These are phyloP conservation scores for Phytophthora hybrid DNA, from an alignment of 352 stramenopile genomes.

Conservation along the genomic window DNA sequence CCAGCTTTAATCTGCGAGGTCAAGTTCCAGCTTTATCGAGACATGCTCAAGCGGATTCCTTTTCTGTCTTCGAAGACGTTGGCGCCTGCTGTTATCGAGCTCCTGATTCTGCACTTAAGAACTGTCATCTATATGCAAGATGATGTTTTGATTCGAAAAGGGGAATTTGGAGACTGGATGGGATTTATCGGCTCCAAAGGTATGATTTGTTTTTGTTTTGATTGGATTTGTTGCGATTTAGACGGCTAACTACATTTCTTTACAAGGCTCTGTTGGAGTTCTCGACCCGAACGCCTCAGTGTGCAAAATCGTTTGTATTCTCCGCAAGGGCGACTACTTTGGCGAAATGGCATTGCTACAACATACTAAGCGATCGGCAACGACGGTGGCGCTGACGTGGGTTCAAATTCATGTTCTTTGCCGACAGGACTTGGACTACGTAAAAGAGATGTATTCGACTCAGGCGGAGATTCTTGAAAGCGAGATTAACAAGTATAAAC, in stretches of 20 bases:
- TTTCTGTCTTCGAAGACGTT: constrained; percentile 74
- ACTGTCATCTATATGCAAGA: constrained; percentile 88
- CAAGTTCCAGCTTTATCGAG: constrained; percentile 80
- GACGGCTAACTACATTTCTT: constrained; percentile 18
- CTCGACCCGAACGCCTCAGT: constrained; percentile 59
- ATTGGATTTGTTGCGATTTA: no score
- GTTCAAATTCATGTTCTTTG: constrained; percentile 79
- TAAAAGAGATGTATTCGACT: constrained; percentile 67
- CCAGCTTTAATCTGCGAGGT: constrained; percentile 76
- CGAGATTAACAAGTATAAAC: constrained; percentile 74
- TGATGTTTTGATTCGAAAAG: constrained; percentile 79
- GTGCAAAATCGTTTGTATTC: constrained; percentile 68
- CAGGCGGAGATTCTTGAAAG: constrained; percentile 66
- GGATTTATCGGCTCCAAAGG: constrained; percentile 60
- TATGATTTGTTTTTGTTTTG: no score
- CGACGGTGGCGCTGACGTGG: constrained; percentile 71
- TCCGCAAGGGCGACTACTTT: constrained; percentile 74
- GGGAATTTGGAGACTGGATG: constrained; percentile 85
- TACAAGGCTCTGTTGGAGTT: constrained; percentile 73
- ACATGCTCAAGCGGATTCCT: constrained; percentile 80
- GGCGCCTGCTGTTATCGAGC: constrained; percentile 71
- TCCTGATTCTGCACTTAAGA: constrained; percentile 76
- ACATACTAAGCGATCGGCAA: constrained; percentile 65
- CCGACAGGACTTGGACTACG: constrained; percentile 62
- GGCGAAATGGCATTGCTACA: constrained; percentile 80